These are phyloP conservation scores for Tilletiopsis washingtonensis DNA, from an alignment of 1,284 basidiomycete species.

Conservation along the genomic window DNA sequence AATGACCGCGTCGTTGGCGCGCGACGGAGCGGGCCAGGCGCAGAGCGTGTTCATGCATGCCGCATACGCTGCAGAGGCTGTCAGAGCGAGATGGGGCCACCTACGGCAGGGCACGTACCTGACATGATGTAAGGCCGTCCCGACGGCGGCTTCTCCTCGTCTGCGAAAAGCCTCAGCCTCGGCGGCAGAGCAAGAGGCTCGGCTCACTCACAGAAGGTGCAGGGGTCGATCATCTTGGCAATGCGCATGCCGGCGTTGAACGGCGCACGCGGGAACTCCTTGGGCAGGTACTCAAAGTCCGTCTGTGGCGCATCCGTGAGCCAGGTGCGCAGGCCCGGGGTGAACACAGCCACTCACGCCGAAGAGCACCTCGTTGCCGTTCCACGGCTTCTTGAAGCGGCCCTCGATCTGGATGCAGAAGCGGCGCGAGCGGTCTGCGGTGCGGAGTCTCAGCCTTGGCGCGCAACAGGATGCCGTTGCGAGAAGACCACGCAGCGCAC, in stretches of 20 bases:
- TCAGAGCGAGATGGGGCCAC: too few relatives aligned
- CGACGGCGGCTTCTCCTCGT: slow-evolving; percentile 44
- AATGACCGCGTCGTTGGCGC: slow-evolving; percentile 46
- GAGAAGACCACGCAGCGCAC: too few relatives aligned
- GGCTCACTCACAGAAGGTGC: too few relatives aligned
- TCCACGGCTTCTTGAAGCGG: slow-evolving; percentile 46
- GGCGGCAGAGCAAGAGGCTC: too few relatives aligned
- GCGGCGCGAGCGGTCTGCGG: slow-evolving; percentile 44
- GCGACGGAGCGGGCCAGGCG: slow-evolving; percentile 47
- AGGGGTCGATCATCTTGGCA: slow-evolving; percentile 43
- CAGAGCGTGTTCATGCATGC: slow-evolving; percentile 50
- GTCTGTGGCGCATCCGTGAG: too few relatives aligned
- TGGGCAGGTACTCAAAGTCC: slow-evolving; percentile 43
- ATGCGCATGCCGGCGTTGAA: slow-evolving; percentile 50
- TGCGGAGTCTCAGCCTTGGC: slow-evolving; percentile 24
- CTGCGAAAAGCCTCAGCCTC: too few relatives aligned
- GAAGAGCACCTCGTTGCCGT: slow-evolving; percentile 38
- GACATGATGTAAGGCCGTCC: slow-evolving; percentile 50
- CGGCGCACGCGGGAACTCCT: slow-evolving; percentile 41
- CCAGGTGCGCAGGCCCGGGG: too few relatives aligned
- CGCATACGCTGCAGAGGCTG: too few relatives aligned
- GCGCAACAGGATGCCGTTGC: too few relatives aligned
- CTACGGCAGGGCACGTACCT: too few relatives aligned
- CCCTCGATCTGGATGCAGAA: slow-evolving; percentile 51
- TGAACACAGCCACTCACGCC: too few relatives aligned